phyloP scores from a whole-genome alignment of 148 eudicot species.

The Rhododendron williamsianum region DNA sequence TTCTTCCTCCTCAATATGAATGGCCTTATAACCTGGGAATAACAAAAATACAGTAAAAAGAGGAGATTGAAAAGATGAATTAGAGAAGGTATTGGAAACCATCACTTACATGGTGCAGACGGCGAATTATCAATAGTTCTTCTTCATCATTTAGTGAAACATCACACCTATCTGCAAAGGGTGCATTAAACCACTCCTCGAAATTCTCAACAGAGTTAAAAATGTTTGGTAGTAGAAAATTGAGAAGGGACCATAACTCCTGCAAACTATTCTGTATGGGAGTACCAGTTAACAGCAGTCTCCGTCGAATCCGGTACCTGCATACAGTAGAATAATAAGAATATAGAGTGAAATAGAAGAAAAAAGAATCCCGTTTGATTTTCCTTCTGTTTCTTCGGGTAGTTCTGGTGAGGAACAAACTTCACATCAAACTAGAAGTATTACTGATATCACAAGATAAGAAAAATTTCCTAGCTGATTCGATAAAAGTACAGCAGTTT shows the following conservation, averaged over 20 bases:
- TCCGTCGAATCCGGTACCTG: slow-evolving; percentile 81
- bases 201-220: slow-evolving; percentile 91
- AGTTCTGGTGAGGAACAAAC: neutral
- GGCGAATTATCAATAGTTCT: slow-evolving; percentile 84
- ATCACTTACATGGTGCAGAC: slow-evolving; percentile 81
- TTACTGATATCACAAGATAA: neutral
- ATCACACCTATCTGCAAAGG: slow-evolving; percentile 88
- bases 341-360: neutral
- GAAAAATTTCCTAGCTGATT: neutral
- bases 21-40: slow-evolving; percentile 89
- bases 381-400: neutral
- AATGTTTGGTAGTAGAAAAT: slow-evolving; percentile 95
- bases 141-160: slow-evolving; percentile 87
- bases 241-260: slow-evolving; percentile 95
- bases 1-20: slow-evolving; percentile 94
- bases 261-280: slow-evolving; percentile 96
- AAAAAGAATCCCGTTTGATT: neutral
- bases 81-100: slow-evolving; percentile 4
- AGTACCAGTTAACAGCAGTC: slow-evolving; percentile 91
- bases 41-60: slow-evolving; percentile 8
- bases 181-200: slow-evolving; percentile 99
- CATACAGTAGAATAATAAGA: slow-evolving; percentile 18
- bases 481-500: neutral
- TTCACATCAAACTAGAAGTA: neutral
- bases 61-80: slow-evolving; percentile 1